Evolutionary conservation across 2,329 filamentous ascomycete species (phyloP).

Genomic region (Scopulariopsis brevicaulis): DNA sequence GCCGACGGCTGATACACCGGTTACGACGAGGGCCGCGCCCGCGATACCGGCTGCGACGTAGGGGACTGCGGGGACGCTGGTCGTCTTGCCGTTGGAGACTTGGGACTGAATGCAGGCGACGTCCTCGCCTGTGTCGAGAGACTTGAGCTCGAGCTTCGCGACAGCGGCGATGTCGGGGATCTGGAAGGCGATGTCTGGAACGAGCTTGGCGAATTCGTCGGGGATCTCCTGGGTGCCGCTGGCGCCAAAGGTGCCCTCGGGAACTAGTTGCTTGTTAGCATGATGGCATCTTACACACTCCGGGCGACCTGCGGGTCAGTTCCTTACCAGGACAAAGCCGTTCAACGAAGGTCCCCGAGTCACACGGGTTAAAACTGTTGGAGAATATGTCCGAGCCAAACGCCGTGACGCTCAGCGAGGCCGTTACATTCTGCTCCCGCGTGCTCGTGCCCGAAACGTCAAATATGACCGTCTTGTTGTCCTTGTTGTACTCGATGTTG

Average conservation of each 20-base stretch:
- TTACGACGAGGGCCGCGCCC: constrained; percentile 67
- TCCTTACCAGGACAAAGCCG: constrained; percentile 70
- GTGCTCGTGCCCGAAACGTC: constrained; percentile 70
- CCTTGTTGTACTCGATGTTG: constrained; percentile 69
- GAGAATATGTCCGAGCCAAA: constrained; percentile 76
- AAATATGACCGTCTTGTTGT: constrained; percentile 63
- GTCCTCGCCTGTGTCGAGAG: constrained; percentile 43
- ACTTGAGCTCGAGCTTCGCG: constrained; percentile 66
- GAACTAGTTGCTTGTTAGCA: constrained; percentile 37
- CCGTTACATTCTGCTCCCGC: constrained; percentile 69
- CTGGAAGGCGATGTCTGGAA: constrained; percentile 81
- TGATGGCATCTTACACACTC: constrained; percentile 1
- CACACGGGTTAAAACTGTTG: constrained; percentile 76
- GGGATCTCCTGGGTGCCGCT: constrained; percentile 63
- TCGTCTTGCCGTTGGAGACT: constrained; percentile 80
- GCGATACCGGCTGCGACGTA: constrained; percentile 79
- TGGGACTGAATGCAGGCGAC: constrained; percentile 76
- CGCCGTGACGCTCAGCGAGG: constrained; percentile 63
- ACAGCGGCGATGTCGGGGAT: constrained; percentile 83
- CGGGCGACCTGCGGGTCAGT: not conserved
- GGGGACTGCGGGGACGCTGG: constrained; percentile 61
- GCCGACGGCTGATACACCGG: constrained; percentile 58
- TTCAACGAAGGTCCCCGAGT: constrained; percentile 43
- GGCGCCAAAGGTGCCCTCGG: constrained; percentile 62
- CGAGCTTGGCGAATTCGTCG: constrained; percentile 55